A percentile compares a stretch with the other conserved stretches of the same genome.
Evolutionary conservation across 2,329 filamentous ascomycete species (phyloP).

Genomic region (Diplodia sapinea): DNA sequence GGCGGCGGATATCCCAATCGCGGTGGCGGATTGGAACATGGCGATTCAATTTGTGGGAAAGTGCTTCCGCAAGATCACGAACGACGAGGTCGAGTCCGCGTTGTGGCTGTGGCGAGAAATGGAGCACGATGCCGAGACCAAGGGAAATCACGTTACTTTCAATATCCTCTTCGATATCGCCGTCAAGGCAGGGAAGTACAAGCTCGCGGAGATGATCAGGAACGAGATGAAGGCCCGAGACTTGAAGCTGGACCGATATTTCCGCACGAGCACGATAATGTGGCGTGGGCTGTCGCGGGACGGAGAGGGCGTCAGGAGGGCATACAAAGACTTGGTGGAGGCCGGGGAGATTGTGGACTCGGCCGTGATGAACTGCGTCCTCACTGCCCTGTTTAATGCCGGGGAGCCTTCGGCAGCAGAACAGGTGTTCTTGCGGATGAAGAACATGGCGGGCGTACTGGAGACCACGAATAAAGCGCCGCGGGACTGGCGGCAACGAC

Average conservation of each 20-base stretch:
- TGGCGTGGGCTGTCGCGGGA: conserved; percentile 79
- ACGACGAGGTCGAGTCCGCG: conserved; percentile 68
- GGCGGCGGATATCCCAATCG: conserved; percentile 71
- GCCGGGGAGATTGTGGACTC: conserved; percentile 89
- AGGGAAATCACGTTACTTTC: conserved; percentile 80
- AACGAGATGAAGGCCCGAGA: conserved; percentile 77
- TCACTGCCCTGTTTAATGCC: conserved; percentile 75
- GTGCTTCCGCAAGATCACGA: conserved; percentile 66
- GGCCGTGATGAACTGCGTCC: conserved; percentile 82
- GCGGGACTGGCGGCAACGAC: conserved; percentile 50
- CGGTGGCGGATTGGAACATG: conserved; percentile 76
- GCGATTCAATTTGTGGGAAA: conserved; percentile 80
- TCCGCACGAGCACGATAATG: conserved; percentile 81
- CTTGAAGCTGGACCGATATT: conserved; percentile 75
- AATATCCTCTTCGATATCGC: conserved; percentile 91
- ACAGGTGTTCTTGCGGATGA: conserved; percentile 85
- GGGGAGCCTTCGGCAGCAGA: conserved; percentile 79
- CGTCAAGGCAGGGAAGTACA: conserved; percentile 81
- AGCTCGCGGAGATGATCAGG: conserved; percentile 82
- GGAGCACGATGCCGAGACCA: conserved; percentile 72
- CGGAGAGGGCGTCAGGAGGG: conserved; percentile 72
- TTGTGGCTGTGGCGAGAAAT: conserved; percentile 87
- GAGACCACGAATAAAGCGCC: conserved; percentile 39
- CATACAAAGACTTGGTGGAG: conserved; percentile 83
- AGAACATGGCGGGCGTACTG: conserved; percentile 56